These are phyloP conservation scores for Aspergillus proliferans DNA, from an alignment of 2,329 filamentous ascomycete genomes.

Conservation along the genomic window DNA sequence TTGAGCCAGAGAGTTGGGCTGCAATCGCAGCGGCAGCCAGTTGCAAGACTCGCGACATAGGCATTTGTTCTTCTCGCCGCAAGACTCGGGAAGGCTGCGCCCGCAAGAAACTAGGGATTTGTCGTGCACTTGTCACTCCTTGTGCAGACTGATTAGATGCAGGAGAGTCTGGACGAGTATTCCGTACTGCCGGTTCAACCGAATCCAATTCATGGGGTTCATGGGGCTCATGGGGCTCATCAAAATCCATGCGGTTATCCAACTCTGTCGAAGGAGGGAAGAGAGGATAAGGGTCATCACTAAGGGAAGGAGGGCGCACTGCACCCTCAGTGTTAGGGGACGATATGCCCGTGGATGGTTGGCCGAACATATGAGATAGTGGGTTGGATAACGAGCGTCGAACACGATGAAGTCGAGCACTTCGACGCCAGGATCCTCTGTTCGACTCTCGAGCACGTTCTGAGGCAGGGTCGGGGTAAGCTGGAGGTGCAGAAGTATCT, in stretches of 20 bases:
- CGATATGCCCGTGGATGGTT: conserved; percentile 21
- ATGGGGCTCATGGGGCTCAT: conserved; percentile 19
- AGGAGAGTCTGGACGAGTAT: conserved; percentile 22
- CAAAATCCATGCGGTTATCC: conserved; percentile 37
- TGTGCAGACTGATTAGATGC: conserved; percentile 22
- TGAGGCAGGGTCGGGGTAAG: conserved; percentile 20
- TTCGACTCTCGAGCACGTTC: conserved; percentile 22
- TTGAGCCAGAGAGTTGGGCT: conserved; percentile 57
- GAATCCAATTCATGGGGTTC: conserved; percentile 36
- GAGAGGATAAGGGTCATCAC: conserved; percentile 28
- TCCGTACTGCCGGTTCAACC: conserved; percentile 32
- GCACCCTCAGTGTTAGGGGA: conserved; percentile 20
- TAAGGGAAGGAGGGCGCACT: conserved; percentile 22
- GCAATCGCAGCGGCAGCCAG: conserved; percentile 60
- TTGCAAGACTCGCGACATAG: conserved; percentile 56
- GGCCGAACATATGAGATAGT: conserved; percentile 41
- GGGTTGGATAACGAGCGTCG: conserved; percentile 39
- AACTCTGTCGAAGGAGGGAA: conserved; percentile 32
- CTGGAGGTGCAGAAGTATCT: conserved; percentile 21
- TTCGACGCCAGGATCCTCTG: conserved; percentile 35
- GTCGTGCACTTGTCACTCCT: conserved; percentile 28
- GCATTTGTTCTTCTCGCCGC: conserved; percentile 56
- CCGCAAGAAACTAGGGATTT: conserved; percentile 41
- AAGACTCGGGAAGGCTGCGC: conserved; percentile 49
- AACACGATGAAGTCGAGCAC: conserved; percentile 36